These are phyloP conservation scores for Populus ilicifolia DNA, from an alignment of 345 rosid genomes.

Conservation along the genomic window DNA sequence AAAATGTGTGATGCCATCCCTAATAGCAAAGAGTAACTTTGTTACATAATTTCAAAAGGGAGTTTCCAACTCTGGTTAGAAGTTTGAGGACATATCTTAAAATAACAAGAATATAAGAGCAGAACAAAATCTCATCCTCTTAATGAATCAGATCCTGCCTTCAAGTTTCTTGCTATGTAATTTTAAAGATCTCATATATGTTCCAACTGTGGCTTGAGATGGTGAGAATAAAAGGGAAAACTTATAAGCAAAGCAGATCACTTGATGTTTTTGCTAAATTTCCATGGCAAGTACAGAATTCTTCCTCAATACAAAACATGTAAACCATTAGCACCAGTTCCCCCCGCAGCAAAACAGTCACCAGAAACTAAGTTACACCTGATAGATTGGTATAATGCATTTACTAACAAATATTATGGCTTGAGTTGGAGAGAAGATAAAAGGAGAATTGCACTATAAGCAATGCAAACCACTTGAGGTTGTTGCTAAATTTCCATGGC, in stretches of 20 bases:
- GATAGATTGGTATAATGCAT: background rate
- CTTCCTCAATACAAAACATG: background rate
- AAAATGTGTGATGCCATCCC: no score
- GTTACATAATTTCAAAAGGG: no score
- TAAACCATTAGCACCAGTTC: background rate
- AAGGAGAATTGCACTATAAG: background rate
- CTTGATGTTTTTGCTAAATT: background rate
- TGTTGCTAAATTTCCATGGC: background rate
- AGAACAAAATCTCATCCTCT: no score
- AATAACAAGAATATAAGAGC: no score
- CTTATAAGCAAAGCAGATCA: background rate
- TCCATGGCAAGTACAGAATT: background rate
- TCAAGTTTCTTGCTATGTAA: no score
- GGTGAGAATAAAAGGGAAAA: background rate
- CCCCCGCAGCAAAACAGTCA: background rate
- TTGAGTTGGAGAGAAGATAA: background rate
- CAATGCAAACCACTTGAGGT: background rate
- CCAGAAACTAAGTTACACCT: background rate
- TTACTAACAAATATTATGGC: background rate
- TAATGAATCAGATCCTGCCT: no score
- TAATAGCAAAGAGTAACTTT: no score
- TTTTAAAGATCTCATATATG: no score
- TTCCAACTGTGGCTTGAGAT: background rate
- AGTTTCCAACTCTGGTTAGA: no score
- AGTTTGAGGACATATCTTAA: no score